Base-by-base conservation (phyloP, 179 eudicot species). In the Amaranthus tricolor region DNA sequence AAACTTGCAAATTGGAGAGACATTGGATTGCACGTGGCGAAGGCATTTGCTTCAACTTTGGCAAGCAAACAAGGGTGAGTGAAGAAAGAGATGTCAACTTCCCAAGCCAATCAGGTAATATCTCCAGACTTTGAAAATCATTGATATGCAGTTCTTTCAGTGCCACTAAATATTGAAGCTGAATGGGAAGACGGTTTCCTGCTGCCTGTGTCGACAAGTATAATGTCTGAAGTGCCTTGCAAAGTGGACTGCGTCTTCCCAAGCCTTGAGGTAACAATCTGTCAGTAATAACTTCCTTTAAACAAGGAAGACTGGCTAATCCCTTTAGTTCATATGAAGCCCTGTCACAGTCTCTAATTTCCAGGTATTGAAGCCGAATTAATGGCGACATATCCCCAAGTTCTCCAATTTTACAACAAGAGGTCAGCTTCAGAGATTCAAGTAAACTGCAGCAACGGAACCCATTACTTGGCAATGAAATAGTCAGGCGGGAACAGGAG, bases 81-180 rank as follows among this genome's bases (percentile, higher is more conserved):
- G 0, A 1, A 1, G 45, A 21, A 6, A 79, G 64, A 45, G 66
- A 74, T 13, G 78, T 73, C 20, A 79, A 74, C 0, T 6, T 19
- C 17, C 77, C 77, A 14, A 80, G 9, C 83, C 80, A 80, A 31
- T 80, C 83, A 6, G 77, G 80, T 16, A 80, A 48, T 17, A 12
- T 31, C 51, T 15, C 66, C 54, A 80, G 3, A n/a, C 54, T 75
- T 6, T 64, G 7, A 17, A 60, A 80, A 13, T 0, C 5, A 0
- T 0, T 0, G 13, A 80, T n/a, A 10, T 1, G 5, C 50, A 80
- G 40, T 0, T 0, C 0, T 68, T 15, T 12, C 21, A 80, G 66
- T 4, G 61, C 44, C 48, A 65, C 49, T 9, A 80, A 63, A 31
- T 21, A n/a, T 45, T 19, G 76, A 80, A 66, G 44, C 43, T 48